Conservation (phyloP, 495 filamentous ascomycete genomes). For the Hypoxylon perforatum region DNA sequence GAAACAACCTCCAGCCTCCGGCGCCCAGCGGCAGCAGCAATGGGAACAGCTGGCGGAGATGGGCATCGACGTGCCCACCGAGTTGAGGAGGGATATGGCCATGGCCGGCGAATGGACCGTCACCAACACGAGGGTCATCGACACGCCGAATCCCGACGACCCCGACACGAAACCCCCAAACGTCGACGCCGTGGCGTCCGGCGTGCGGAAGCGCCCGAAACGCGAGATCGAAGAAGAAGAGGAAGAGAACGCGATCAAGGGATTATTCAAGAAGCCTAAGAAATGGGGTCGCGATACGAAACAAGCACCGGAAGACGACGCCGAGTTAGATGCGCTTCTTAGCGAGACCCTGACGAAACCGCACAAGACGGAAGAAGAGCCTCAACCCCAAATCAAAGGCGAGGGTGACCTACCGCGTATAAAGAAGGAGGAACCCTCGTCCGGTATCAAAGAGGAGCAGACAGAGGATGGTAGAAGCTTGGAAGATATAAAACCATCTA, state of each 20-base stretch:
- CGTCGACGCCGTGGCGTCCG: slow-evolving; percentile 62
- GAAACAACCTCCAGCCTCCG: slow-evolving; percentile 53
- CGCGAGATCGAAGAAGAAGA: slow-evolving; percentile 70
- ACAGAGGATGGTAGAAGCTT: slow-evolving; percentile 20
- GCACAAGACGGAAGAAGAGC: slow-evolving; percentile 44
- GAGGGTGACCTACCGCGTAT: slow-evolving; percentile 49
- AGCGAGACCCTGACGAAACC: slow-evolving; percentile 53
- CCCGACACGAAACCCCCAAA: slow-evolving; percentile 39
- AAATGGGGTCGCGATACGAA: slow-evolving; percentile 81
- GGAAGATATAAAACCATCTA: slow-evolving; percentile 13
- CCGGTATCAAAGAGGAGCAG: slow-evolving; percentile 50
- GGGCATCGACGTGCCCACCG: slow-evolving; percentile 86
- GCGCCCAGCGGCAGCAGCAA: slow-evolving; percentile 82
- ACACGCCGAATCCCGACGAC: slow-evolving; percentile 27
- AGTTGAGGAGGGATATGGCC: slow-evolving; percentile 81
- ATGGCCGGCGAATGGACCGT: slow-evolving; percentile 92
- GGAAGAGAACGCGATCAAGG: slow-evolving; percentile 68
- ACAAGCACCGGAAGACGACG: slow-evolving; percentile 71
- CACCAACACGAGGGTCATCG: slow-evolving; percentile 64
- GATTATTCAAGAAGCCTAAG: slow-evolving; percentile 65
- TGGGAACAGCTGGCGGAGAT: slow-evolving; percentile 87
- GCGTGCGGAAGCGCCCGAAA: slow-evolving; percentile 75
- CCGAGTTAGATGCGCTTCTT: slow-evolving; percentile 78
- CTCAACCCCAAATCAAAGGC: slow-evolving; percentile 13
- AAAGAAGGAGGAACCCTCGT: slow-evolving; percentile 52